Base-by-base conservation (phyloP, 257 asterid species). In the Lycium barbarum region DNA sequence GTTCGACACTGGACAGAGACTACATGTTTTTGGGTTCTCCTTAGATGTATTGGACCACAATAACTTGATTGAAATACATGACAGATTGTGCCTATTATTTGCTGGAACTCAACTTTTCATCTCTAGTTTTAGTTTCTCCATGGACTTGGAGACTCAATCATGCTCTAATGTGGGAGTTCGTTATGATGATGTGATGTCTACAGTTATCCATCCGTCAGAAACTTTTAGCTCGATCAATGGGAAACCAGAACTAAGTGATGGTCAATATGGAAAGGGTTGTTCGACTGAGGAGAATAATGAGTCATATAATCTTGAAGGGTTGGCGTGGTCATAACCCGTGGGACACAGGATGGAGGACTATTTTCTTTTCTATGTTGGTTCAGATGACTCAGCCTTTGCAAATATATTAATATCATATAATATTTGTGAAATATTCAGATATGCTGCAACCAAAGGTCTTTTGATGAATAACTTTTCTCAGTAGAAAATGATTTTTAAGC, bases 401-500 rank as follows among this genome's bases (percentile, higher is more conserved):
- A 94, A 95, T 89, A 87, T 90, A 81, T 91, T 90, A 62, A 84
- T 95, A 89, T 91, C 96, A 62, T 93, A 88, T 90, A 94, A 93
- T 84, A 90, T 89, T 88, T 95, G 94, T 84, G 97, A 93, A 89
- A 91, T 90, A 88, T 97, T 94, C 91, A 95, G 99, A 88, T 94
- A 93, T 87, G 98, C 92, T 85, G 94, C 98, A 59, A 84, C 83
- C 68, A 93, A 88, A 85, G 91, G 79, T 85, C 86, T 86, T 87
- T 78, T 93, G 94, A 85, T 88, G 63, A 86, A 88, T 78, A 94
- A 95, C 85, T 68, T 91, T 51, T 91, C 98, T 86, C 93, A 88
- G 84, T 93, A 90, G 89, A 92, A 90, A 84, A 93, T 85, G 87
- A 87, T 92, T 81, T 91, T 94, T 18, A 94, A 87, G 93, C 97